Evolutionary conservation across 768 basidiomycete genomes (phyloP).

Genomic region (Mycena pura): DNA sequence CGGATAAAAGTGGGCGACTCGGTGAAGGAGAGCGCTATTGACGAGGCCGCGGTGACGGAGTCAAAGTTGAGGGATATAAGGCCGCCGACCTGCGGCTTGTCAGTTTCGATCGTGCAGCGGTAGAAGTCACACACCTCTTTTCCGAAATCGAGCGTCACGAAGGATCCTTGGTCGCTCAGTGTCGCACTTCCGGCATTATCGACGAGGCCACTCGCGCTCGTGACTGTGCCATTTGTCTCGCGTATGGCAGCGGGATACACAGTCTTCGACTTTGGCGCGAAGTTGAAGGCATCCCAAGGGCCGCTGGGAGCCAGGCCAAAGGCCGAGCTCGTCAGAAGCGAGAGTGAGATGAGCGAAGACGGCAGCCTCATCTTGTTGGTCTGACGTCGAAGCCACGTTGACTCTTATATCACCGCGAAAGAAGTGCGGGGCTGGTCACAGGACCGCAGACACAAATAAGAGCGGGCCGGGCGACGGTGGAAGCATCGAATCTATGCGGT

Average conservation of each 20-base stretch:
- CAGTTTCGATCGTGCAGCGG: not conserved
- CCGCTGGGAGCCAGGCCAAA: constrained; percentile 48
- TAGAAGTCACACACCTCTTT: constrained; percentile 49
- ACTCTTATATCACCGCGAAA: constrained; percentile 1
- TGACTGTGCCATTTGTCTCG: constrained; percentile 42
- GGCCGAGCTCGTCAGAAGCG: not conserved
- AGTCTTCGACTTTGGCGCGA: constrained; percentile 52
- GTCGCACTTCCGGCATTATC: constrained; percentile 44
- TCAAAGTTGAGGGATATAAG: constrained; percentile 56
- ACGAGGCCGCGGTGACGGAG: constrained; percentile 36
- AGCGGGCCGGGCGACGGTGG: constrained; percentile 12
- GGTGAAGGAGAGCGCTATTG: constrained; percentile 61
- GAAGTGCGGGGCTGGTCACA: constrained; percentile 13
- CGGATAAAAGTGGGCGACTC: constrained; percentile 64
- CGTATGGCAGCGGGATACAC: constrained; percentile 52
- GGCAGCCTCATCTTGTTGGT: constrained; percentile 5
- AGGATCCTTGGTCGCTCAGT: constrained; percentile 47
- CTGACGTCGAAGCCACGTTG: not conserved
- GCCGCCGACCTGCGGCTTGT: constrained; percentile 52
- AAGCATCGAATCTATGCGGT: no score
- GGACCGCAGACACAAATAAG: not conserved
- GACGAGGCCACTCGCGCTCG: constrained; percentile 41
- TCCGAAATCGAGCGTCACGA: constrained; percentile 62
- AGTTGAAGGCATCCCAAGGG: constrained; percentile 61
- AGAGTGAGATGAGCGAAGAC: not conserved